Evolutionary conservation across 2,329 filamentous ascomycete species (phyloP).

Genomic region (Harringtonia lauricola): DNA sequence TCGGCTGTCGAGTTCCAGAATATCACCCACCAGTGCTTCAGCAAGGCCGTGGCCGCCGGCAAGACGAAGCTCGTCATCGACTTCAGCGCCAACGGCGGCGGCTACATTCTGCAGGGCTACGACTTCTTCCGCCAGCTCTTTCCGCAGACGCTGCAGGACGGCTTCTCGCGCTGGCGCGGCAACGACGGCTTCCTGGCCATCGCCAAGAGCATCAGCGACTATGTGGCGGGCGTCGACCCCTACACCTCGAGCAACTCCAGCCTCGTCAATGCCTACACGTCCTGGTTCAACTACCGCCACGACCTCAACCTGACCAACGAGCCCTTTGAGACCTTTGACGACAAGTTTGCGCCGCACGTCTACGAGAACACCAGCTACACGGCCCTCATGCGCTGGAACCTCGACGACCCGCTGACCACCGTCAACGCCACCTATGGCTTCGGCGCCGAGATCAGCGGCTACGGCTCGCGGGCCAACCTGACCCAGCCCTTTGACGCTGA

Average conservation of each 20-base stretch:
- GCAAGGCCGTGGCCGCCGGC: conserved; percentile 27
- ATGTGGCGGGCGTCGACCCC: conserved; percentile 32
- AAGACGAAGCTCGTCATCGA: conserved; percentile 52
- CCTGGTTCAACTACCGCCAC: conserved; percentile 36
- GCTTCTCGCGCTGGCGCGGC: conserved; percentile 26
- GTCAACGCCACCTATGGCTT: conserved; percentile 22
- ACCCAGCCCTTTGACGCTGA: conserved; percentile 43
- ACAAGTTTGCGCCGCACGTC: conserved; percentile 28
- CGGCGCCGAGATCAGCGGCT: conserved; percentile 38
- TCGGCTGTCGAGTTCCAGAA: conserved; percentile 21
- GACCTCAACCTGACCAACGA: conserved; percentile 35
- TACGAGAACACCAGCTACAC: conserved; percentile 44
- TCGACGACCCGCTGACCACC: conserved; percentile 29
- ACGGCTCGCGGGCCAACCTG: conserved; percentile 33
- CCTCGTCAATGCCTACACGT: conserved; percentile 7
- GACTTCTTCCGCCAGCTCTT: conserved; percentile 50
- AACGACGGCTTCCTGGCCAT: conserved; percentile 29
- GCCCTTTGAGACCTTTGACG: conserved; percentile 37
- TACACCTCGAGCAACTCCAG: conserved; percentile 25
- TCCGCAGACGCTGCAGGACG: conserved; percentile 23
- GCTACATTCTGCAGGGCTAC: conserved; percentile 47
- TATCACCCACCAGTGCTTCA: conserved; percentile 22
- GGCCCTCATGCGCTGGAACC: conserved; percentile 38
- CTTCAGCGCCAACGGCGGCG: conserved; percentile 46
- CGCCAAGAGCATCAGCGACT: conserved; percentile 30